Evolutionary conservation across 306 rosid species (phyloP).

Genomic region (Lagenaria siceraria): DNA sequence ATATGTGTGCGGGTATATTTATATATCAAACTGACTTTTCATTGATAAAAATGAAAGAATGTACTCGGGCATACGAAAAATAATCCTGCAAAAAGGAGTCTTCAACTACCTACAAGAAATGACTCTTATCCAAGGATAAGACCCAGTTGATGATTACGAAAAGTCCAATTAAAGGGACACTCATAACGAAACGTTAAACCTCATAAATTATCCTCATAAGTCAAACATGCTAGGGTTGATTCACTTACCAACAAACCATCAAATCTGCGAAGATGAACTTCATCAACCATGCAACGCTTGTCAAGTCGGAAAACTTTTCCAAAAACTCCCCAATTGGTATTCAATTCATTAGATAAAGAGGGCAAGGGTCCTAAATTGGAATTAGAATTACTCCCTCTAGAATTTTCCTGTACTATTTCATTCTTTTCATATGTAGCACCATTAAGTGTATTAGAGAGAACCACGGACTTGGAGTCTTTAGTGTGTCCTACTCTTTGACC

Average conservation of each 20-base stretch:
- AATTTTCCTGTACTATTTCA: constrained; percentile 24
- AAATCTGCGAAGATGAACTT: constrained; percentile 94
- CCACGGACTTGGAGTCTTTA: constrained; percentile 12
- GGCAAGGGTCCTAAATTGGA: constrained; percentile 31
- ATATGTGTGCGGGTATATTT: no score
- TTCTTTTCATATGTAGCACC: constrained; percentile 28
- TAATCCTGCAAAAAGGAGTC: no score
- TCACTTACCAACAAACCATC: constrained; percentile 84
- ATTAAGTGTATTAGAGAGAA: constrained; percentile 26
- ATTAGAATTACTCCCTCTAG: constrained; percentile 32
- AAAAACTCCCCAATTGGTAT: constrained; percentile 52
- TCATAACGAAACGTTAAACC: no score
- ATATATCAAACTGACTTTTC: no score
- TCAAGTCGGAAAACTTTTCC: constrained; percentile 80
- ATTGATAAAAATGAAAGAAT: no score
- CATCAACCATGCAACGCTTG: constrained; percentile 78
- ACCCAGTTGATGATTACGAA: no score
- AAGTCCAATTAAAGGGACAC: no score
- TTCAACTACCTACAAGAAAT: no score
- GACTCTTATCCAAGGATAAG: no score
- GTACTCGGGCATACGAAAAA: no score
- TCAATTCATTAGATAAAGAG: constrained; percentile 31
- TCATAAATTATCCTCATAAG: background rate
- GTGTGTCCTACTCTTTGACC: constrained; percentile 18
- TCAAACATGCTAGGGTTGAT: constrained; percentile 4